Evolutionary conservation across 2,329 filamentous ascomycete species (phyloP).

Genomic region (Huntiella savannae): DNA sequence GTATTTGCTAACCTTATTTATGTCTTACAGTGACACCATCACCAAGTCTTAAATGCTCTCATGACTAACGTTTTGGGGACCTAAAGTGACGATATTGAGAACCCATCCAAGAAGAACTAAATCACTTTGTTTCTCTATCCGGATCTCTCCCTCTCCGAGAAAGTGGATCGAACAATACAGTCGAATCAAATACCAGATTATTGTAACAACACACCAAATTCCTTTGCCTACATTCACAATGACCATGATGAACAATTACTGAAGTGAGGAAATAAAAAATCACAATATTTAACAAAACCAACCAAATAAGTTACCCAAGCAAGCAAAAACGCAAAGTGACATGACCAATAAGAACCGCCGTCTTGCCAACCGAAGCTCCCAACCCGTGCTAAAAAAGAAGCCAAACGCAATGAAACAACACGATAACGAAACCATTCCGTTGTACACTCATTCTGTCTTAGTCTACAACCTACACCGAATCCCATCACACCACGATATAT

Average conservation of each 20-base stretch:
- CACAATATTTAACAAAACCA: not conserved
- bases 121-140: no score
- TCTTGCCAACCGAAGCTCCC: not conserved
- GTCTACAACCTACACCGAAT: not conserved
- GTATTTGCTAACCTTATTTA: not conserved
- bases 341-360: not conserved
- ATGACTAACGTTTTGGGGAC: no score
- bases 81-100: no score
- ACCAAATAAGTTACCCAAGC: not conserved
- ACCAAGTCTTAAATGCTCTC: constrained; percentile 27
- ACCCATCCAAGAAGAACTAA: no score
- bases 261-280: constrained; percentile 26
- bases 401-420: constrained; percentile 1
- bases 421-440: not conserved
- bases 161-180: no score
- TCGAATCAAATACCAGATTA: no score
- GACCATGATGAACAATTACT: no score
- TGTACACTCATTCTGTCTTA: not conserved
- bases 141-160: no score
- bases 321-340: not conserved
- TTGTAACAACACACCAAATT: no score
- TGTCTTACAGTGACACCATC: constrained; percentile 46
- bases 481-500: not conserved
- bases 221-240: no score
- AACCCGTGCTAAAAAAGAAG: constrained; percentile 1